These are phyloP conservation scores for Tagetes patula DNA, from an alignment of 129 eudicot genomes.

Conservation along the genomic window DNA sequence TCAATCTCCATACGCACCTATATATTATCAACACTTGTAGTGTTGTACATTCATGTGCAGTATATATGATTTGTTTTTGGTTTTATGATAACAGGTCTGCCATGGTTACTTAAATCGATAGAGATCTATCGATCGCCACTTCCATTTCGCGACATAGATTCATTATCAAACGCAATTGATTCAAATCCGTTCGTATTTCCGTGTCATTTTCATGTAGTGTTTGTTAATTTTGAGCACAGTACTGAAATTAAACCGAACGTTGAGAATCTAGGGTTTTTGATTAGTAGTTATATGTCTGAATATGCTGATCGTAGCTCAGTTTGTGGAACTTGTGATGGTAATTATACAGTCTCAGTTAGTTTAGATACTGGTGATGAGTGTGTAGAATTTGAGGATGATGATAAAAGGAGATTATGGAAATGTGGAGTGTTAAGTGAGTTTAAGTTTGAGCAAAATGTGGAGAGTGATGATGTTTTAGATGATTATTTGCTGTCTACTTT, in stretches of 20 bases:
- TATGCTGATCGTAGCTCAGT: conserved; percentile 34
- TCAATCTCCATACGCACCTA: not conserved
- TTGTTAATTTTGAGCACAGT: conserved; percentile 43
- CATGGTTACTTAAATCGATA: conserved; percentile 77
- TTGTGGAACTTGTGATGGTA: conserved; percentile 64
- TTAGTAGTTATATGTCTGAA: conserved; percentile 51
- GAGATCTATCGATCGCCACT: conserved; percentile 90
- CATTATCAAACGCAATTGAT: conserved; percentile 54
- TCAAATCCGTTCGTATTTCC: conserved; percentile 49
- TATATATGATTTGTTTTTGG: conserved; percentile 1
- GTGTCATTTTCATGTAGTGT: conserved; percentile 52
- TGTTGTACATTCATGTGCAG: not conserved
- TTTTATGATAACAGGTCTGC: conserved; percentile 52
- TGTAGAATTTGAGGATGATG: conserved; percentile 22
- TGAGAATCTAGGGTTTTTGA: conserved; percentile 48
- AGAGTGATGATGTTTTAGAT: conserved; percentile 58
- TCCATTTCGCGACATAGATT: conserved; percentile 75
- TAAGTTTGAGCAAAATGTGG: conserved; percentile 26
- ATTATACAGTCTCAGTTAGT: conserved; percentile 57
- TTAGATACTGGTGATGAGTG: conserved; percentile 48
- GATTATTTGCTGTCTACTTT: conserved; percentile 47
- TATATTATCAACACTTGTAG: not conserved
- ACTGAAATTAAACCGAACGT: conserved; percentile 22
- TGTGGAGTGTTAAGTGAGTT: conserved; percentile 48
- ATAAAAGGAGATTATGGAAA: conserved; percentile 36